Evolutionary conservation across 768 basidiomycete species (phyloP), one percentile per base, ranked within the genome.

Genomic region (Candolleomyces eurysporus): DNA sequence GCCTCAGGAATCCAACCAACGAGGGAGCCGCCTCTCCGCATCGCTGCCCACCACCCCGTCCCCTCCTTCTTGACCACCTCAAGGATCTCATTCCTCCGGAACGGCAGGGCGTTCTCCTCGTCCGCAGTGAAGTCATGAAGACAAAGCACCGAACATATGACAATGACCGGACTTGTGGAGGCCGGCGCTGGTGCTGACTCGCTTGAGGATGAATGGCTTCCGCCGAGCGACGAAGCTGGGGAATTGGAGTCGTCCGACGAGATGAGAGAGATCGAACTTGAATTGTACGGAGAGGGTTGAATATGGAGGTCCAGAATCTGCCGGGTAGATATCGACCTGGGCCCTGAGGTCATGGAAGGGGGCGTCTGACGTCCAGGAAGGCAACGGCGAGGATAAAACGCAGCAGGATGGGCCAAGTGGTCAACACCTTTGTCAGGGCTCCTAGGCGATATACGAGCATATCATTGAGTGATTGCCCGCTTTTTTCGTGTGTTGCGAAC

Each of bases 31-130:
- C 78, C 78, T 11, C 73, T 73, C 22, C 84, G 78, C 73, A 89
- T 82, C 19, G 90, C 91, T 19, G 88, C 90, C 89, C 90, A 92
- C 91, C 90, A 92, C 10, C 91, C 91, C 2, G 86, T 83, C 13
- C 81, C 78, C 71, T 91, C 89, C 71, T 83, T 79, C 71, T 85
- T 85, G 49, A 92, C 77, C 56, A 92, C 76, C 22, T 84, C 81
- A 31, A 93, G 73, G 21, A 91, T 82, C 64, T 92, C 90, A 63
- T 84, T 83, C 73, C 83, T 82, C 45, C 72, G 73, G 71, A 92
- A 91, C 4, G 82, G 74, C 17, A 92, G 78, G 59, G 87, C 84
- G 66, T 80, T 81, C 16, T 78, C 72, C 64, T 91, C 91, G 22
- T 80, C 74, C 3, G 89, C 82, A 22, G 77, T 69, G 66, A 89